Evolutionary conservation across 1,284 basidiomycete genomes (phyloP), one percentile per base, ranked within the genome.

Genomic region (Puccinia triticina): DNA sequence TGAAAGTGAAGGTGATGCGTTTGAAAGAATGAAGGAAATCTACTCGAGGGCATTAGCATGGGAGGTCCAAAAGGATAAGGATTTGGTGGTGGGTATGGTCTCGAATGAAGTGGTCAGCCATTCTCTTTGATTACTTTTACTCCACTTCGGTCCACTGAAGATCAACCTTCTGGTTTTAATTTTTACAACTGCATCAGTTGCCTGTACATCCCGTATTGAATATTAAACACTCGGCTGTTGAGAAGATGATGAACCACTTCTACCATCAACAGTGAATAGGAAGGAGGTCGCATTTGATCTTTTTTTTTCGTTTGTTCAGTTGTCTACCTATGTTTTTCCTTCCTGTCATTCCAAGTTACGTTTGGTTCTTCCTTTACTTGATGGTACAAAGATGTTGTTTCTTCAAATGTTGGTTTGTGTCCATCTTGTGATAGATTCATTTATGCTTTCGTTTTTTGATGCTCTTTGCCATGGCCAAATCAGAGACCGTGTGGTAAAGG

Each of bases 201-300:
- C 78, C 78, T 48, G 57, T 74, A 46, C 78, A 81, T 66, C 78
- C 78, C 1, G 71, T 74, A 21, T 64, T 81, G 23, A 81, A 81
- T 29, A 53, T 81, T 18, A 71, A 61, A 48, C 40, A 43, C 7
- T 4, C 53, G 10, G 67, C 67, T n/a, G 78, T 64, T 23, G 69
- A 73, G 48, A 72, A 74, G 26, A 26, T 71, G 34, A 81, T 81
- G 78, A 71, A 81, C 46, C 40, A 81, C 53, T 81, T 81, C 57
- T 81, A 81, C 50, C 55, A 76, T 61, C 74, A 76, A 76, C 11
- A 46, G 10, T 29, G 23, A 4, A 34, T 8, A 61, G 1, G 29
- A n/a, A 61, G 14, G 29, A 61, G 26, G 26, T 61, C 26, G 12
- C 29, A 29, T 61, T 29, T 34, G 29, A 29, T 32, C 16, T 61